Percentiles rank a stretch among this genome's conserved stretches.
These are phyloP conservation scores for thale cress (Arabidopsis thaliana) DNA, from an alignment of 345 rosid genomes.

Conservation along the genomic window TAIR10.1 NC_003076.8:26374501-26375000, in stretches of 20 bases:
- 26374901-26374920: conserved; percentile 89
- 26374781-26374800: conserved; percentile 31
- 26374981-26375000: conserved; percentile 93
- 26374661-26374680: conserved; percentile 84
- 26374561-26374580: conserved; percentile 3
- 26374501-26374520: conserved; percentile 89
- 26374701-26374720: conserved; percentile 98
- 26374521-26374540: conserved; percentile 92
- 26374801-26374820: not conserved
- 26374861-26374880: conserved; percentile 90
- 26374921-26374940: conserved; percentile 89
- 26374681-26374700: conserved; percentile 89
- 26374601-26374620: not conserved
- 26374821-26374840: conserved; percentile 42
- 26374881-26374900: conserved; percentile 98
- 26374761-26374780: conserved; percentile 69
- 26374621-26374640: not conserved
- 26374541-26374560: conserved; percentile 36
- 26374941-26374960: conserved; percentile 95
- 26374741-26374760: conserved; percentile 95
- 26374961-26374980: conserved; percentile 91
- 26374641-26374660: conserved; percentile 87
- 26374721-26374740: conserved; percentile 99
- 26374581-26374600: not conserved
- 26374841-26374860: conserved; percentile 97